These are phyloP conservation scores for Suillus fuscotomentosus DNA, from an alignment of 768 basidiomycete species.

Conservation along the genomic window DNA sequence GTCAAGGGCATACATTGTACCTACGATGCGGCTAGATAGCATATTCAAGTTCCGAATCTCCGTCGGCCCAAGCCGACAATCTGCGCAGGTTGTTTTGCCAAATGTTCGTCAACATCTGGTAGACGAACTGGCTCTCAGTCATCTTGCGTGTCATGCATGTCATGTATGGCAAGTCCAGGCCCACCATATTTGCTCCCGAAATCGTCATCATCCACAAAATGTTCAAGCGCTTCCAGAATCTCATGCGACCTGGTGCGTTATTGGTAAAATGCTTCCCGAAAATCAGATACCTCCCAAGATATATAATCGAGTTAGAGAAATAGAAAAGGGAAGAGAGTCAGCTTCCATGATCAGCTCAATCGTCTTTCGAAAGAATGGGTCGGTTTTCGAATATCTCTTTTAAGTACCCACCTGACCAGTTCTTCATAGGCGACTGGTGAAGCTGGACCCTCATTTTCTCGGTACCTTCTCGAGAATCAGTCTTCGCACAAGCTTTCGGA, in stretches of 20 bases:
- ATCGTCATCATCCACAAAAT: conserved; percentile 27
- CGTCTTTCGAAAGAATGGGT: conserved; percentile 48
- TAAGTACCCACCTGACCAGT: conserved; percentile 13
- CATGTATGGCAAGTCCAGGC: conserved; percentile 34
- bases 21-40: no score
- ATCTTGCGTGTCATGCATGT: conserved; percentile 23
- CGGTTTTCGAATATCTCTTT: background rate
- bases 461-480: conserved; percentile 58
- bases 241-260: conserved; percentile 36
- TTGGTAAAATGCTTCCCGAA: conserved; percentile 36
- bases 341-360: no score
- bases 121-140: no score
- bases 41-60: no score
- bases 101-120: no score
- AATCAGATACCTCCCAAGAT: conserved; percentile 55
- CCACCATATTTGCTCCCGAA: conserved; percentile 10
- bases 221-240: conserved; percentile 33
- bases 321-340: conserved; percentile 56
- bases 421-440: conserved; percentile 18
- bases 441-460: conserved; percentile 45
- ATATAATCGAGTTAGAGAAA: conserved; percentile 51
- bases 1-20: no score
- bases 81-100: no score
- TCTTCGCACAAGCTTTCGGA: conserved; percentile 50
- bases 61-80: no score